Conservation (phyloP, 148 eudicot genomes). For the Talinum fruticosum region DNA sequence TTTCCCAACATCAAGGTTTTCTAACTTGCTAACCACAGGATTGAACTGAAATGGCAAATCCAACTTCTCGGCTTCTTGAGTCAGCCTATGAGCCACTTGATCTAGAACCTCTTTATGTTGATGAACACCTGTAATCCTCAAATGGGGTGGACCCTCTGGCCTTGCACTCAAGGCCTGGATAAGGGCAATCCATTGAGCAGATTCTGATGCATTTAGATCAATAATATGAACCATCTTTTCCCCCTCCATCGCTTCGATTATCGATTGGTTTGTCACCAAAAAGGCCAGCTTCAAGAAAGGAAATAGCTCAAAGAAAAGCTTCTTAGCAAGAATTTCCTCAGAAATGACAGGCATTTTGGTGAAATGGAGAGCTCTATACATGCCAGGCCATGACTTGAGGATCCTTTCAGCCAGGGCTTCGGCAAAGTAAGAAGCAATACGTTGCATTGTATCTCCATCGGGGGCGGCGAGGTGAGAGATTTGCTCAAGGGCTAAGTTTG, state of each 20-base stretch:
- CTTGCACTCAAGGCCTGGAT: constrained; percentile 76
- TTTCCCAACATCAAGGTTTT: constrained; percentile 69
- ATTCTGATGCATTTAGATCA: constrained; percentile 76
- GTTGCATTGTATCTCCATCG: constrained; percentile 94
- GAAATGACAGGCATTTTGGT: constrained; percentile 50
- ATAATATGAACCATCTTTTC: constrained; percentile 93
- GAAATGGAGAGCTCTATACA: constrained; percentile 70
- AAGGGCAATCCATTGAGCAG: constrained; percentile 86
- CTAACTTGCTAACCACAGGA: constrained; percentile 63
- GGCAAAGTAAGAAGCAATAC: constrained; percentile 86
- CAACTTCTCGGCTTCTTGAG: constrained; percentile 80
- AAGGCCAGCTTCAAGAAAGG: constrained; percentile 81
- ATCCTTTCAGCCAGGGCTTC: constrained; percentile 84
- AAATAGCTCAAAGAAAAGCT: constrained; percentile 69
- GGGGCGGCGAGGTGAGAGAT: constrained; percentile 82
- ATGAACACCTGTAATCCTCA: constrained; percentile 89
- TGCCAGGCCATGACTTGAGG: constrained; percentile 80
- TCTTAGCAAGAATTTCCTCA: constrained; percentile 58
- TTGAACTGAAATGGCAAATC: constrained; percentile 95
- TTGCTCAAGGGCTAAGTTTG: constrained; percentile 78
- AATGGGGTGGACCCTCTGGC: constrained; percentile 93
- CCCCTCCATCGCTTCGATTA: constrained; percentile 91
- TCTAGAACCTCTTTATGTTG: constrained; percentile 74
- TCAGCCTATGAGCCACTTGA: constrained; percentile 69
- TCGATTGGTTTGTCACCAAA: constrained; percentile 74